Conservation (phyloP, 768 basidiomycete species). For the Hemileccinum impolitum region DNA sequence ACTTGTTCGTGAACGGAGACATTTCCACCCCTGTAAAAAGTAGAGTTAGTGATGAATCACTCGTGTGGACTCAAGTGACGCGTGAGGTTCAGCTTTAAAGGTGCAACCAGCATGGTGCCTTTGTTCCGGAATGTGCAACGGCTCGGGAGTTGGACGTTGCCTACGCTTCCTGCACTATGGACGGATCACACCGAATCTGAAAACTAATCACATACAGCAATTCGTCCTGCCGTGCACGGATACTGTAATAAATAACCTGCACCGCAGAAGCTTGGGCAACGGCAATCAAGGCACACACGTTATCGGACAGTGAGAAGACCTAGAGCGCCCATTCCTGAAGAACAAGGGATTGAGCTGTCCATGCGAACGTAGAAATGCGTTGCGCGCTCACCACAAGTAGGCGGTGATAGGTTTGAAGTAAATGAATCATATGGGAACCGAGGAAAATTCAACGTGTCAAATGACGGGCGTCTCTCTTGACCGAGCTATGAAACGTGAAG, state of each 20-base stretch:
- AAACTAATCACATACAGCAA: constrained; percentile 17
- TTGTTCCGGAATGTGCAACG: constrained; percentile 9
- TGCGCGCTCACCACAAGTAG: neutral
- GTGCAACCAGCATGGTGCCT: neutral
- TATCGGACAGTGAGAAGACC: neutral
- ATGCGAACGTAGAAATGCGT: neutral
- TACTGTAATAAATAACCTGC: neutral
- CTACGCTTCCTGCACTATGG: neutral
- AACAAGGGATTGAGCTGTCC: neutral
- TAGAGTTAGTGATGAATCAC: neutral
- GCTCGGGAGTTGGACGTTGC: constrained; percentile 7
- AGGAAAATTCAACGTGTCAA: neutral
- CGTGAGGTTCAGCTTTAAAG: constrained; percentile 7
- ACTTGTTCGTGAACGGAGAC: constrained; percentile 11
- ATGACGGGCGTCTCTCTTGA: neutral
- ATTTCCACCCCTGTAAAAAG: neutral
- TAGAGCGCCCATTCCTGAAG: neutral
- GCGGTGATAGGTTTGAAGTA: constrained; percentile 5
- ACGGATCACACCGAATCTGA: constrained; percentile 7
- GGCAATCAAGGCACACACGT: neutral
- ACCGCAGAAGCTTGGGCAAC: neutral
- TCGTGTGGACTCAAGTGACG: neutral
- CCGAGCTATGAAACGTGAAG: neutral
- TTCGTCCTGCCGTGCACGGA: neutral
- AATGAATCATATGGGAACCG: neutral